Evolutionary conservation across 495 filamentous ascomycete genomes (phyloP).

Genomic region (Neurospora sp.): DNA sequence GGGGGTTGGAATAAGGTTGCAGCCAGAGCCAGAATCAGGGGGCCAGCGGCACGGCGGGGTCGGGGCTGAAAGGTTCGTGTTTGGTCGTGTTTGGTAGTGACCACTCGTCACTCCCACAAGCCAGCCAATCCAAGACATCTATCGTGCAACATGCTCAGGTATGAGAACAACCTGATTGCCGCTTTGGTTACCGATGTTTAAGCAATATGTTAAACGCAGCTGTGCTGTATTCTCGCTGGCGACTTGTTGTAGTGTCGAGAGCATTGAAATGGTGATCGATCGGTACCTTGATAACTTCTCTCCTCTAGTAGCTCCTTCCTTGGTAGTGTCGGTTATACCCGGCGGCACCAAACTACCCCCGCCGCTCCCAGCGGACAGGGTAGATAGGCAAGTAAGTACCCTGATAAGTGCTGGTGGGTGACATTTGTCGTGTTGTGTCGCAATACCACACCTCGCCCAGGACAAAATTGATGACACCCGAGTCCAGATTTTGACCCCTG

Average conservation of each 20-base stretch:
- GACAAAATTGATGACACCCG: too few relatives aligned
- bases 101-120: not conserved
- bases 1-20: not conserved
- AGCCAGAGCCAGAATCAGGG: not conserved
- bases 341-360: not conserved
- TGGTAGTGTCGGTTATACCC: not conserved
- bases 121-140: not conserved
- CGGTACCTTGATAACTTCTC: not conserved
- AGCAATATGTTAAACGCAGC: not conserved
- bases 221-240: not conserved
- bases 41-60: not conserved
- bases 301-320: not conserved
- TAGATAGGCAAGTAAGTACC: not conserved
- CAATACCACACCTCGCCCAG: too few relatives aligned
- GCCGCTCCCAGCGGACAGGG: not conserved
- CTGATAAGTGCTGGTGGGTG: not conserved
- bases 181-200: not conserved
- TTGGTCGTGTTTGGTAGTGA: not conserved
- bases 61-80: not conserved
- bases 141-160: not conserved
- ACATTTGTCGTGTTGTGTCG: not conserved
- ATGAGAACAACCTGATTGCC: not conserved
- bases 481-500: too few relatives aligned
- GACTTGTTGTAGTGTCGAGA: not conserved
- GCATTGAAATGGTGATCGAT: not conserved